A percentile compares a stretch with the other conserved stretches of the same genome.
phyloP scores from a whole-genome alignment of 2,329 filamentous ascomycete genomes.

The Polychaeton citri region DNA sequence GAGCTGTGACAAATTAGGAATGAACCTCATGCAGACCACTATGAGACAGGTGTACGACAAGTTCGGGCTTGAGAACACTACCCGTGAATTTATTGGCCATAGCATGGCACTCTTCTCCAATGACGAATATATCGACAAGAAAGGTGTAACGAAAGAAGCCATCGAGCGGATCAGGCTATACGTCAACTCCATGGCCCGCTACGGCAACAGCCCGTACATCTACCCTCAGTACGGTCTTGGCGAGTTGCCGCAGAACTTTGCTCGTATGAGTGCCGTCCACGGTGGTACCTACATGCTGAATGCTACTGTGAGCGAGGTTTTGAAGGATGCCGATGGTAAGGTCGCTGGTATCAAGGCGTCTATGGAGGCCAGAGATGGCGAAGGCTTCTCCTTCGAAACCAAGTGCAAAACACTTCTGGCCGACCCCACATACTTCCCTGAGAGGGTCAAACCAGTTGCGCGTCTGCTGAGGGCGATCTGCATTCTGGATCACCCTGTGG shows the following conservation, averaged over 20 bases:
- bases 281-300: conserved; percentile 99
- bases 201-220: conserved; percentile 98
- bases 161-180: conserved; percentile 91
- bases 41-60: conserved; percentile 99
- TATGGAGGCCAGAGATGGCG: conserved; percentile 65
- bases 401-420: conserved; percentile 93
- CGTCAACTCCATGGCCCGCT: conserved; percentile 92
- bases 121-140: conserved; percentile 67
- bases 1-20: conserved; percentile 39
- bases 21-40: conserved; percentile 64
- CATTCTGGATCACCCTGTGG: conserved; percentile 87
- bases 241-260: conserved; percentile 95
- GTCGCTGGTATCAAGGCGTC: conserved; percentile 94
- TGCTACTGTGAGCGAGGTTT: conserved; percentile 79
- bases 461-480: conserved; percentile 94
- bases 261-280: conserved; percentile 93
- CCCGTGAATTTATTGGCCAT: conserved; percentile 92
- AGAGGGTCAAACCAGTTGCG: conserved; percentile 69
- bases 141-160: conserved; percentile 65
- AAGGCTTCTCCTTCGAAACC: conserved; percentile 83
- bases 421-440: conserved; percentile 91
- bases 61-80: conserved; percentile 78
- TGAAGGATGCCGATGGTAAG: conserved; percentile 65
- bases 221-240: conserved; percentile 96
- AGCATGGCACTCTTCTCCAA: conserved; percentile 94